These are phyloP conservation scores for Backusella tuberculispora DNA, from an alignment of 192 early-diverging fungal genomes.

Conservation along the genomic window DNA sequence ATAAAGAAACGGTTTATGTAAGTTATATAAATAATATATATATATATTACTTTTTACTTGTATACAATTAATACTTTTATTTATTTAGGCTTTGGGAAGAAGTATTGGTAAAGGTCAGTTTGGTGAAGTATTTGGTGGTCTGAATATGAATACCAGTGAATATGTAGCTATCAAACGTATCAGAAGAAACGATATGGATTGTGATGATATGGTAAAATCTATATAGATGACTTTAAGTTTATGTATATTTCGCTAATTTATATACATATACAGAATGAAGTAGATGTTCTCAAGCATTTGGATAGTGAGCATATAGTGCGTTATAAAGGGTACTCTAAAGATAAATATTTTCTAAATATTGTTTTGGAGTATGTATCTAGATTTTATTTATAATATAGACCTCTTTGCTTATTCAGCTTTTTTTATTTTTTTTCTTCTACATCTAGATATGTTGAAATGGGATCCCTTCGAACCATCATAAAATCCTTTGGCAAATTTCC, in stretches of 20 bases:
- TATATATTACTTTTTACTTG: not conserved
- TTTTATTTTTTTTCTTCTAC: not conserved
- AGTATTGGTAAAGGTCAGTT: conserved; percentile 91
- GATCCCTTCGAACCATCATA: conserved; percentile 82
- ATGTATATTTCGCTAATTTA: not conserved
- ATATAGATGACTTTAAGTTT: not conserved
- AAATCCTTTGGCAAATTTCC: conserved; percentile 91
- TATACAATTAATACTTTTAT: not conserved
- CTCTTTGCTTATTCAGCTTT: not conserved
- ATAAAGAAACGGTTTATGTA: not conserved
- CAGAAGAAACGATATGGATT: conserved; percentile 58
- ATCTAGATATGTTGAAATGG: conserved; percentile 81
- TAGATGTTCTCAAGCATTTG: conserved; percentile 81
- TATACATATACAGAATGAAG: conserved; percentile 62
- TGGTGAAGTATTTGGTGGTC: conserved; percentile 80
- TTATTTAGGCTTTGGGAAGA: conserved; percentile 69
- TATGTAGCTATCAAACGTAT: conserved; percentile 91
- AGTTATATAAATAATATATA: not conserved
- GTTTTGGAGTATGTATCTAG: conserved; percentile 65
- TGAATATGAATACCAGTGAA: conserved; percentile 76
- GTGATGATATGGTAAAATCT: conserved; percentile 69
- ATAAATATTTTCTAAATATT: conserved; percentile 73
- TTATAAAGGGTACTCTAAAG: conserved; percentile 81
- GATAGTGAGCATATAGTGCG: conserved; percentile 81
- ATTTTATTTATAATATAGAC: not conserved